These are phyloP conservation scores for Lomentospora prolificans DNA, from an alignment of 2,329 filamentous ascomycete species.

Conservation along the genomic window DNA sequence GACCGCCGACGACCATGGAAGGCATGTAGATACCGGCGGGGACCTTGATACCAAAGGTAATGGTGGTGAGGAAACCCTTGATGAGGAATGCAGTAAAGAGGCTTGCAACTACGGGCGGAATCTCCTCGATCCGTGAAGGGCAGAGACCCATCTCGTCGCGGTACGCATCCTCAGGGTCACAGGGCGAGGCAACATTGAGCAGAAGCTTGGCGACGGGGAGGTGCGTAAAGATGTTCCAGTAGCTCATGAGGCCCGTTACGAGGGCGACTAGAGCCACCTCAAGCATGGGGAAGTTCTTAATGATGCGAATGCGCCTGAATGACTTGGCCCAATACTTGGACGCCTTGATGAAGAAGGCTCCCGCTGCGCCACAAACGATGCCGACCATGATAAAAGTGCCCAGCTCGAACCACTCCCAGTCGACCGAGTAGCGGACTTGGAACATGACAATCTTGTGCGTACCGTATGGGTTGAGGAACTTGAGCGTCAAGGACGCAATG, in stretches of 20 bases:
- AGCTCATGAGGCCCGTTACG: constrained; percentile 74
- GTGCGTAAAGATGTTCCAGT: constrained; percentile 88
- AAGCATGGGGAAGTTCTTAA: constrained; percentile 75
- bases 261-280: constrained; percentile 85
- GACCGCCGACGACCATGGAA: constrained; percentile 94
- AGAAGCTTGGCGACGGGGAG: constrained; percentile 84
- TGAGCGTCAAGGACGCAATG: constrained; percentile 78
- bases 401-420: constrained; percentile 94
- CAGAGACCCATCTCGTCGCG: constrained; percentile 67
- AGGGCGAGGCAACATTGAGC: constrained; percentile 83
- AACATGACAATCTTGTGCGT: constrained; percentile 96
- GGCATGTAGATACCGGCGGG: constrained; percentile 96
- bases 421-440: constrained; percentile 77
- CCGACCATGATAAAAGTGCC: constrained; percentile 78
- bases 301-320: constrained; percentile 69
- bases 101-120: constrained; percentile 64
- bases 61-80: constrained; percentile 78
- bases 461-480: constrained; percentile 92
- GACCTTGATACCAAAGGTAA: constrained; percentile 94
- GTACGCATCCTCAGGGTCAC: constrained; percentile 56
- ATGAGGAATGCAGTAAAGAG: constrained; percentile 74
- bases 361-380: constrained; percentile 70
- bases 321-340: constrained; percentile 81
- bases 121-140: constrained; percentile 60
- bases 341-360: constrained; percentile 94